Conservation (phyloP, 495 filamentous ascomycete species). For the Daldinia grandis region DNA sequence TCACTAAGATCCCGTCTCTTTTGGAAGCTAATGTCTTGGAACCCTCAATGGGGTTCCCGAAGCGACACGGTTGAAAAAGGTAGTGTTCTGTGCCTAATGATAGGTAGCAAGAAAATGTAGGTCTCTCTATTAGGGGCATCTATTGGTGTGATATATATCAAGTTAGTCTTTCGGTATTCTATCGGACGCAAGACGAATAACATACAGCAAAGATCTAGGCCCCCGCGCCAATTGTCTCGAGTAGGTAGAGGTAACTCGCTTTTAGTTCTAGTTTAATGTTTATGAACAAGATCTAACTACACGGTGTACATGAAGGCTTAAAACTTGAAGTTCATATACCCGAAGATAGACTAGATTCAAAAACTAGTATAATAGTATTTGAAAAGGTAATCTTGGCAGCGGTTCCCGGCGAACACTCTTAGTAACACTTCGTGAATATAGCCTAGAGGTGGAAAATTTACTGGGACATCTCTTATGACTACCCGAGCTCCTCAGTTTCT, state of each 20-base stretch:
- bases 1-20: background rate
- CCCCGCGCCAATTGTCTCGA: background rate
- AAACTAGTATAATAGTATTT: background rate
- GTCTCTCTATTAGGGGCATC: background rate
- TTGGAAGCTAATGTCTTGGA: background rate
- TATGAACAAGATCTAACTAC: background rate
- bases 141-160: background rate
- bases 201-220: background rate
- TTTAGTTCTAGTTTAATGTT: background rate
- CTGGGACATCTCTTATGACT: background rate
- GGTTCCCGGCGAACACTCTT: background rate
- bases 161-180: background rate
- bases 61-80: background rate
- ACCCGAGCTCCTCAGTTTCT: background rate
- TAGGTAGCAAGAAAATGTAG: background rate
- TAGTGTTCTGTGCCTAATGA: background rate
- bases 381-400: background rate
- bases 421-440: background rate
- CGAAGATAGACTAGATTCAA: background rate
- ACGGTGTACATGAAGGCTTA: background rate
- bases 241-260: background rate
- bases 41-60: background rate
- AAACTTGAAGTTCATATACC: background rate
- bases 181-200: background rate
- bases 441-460: background rate